Conservation (phyloP, 306 rosid species). For the Rosa multiflora region DNA sequence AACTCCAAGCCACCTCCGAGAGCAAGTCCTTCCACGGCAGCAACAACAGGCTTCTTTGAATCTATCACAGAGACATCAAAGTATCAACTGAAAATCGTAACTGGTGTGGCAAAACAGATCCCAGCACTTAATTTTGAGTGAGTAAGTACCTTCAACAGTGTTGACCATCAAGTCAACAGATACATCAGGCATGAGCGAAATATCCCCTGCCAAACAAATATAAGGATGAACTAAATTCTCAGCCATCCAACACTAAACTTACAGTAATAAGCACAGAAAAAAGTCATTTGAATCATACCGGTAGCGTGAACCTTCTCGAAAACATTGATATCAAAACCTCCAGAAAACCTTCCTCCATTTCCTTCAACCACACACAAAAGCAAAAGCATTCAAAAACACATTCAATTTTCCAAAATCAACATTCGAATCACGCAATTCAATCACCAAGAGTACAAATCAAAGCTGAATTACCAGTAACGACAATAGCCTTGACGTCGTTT, state of each 20-base stretch:
- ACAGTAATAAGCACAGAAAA: background rate
- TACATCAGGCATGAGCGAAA: slow-evolving; percentile 70
- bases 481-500: slow-evolving; percentile 83
- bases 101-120: background rate
- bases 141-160: slow-evolving; percentile 73
- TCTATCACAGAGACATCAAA: slow-evolving; percentile 39
- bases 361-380: slow-evolving; percentile 43
- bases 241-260: background rate
- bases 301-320: slow-evolving; percentile 79
- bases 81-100: background rate
- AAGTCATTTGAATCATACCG: slow-evolving; percentile 44
- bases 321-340: slow-evolving; percentile 92
- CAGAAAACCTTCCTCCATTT: slow-evolving; percentile 82
- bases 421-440: background rate
- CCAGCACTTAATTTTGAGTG: background rate
- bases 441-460: background rate
- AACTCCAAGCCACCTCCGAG: slow-evolving; percentile 98
- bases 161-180: slow-evolving; percentile 82
- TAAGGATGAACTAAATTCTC: background rate
- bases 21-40: slow-evolving; percentile 92
- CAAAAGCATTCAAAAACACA: background rate
- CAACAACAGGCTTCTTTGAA: slow-evolving; percentile 89
- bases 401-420: background rate
- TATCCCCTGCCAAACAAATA: slow-evolving; percentile 58
- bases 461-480: slow-evolving; percentile 66